These are phyloP conservation scores for Terana coerulea DNA, from an alignment of 768 basidiomycete species.

Conservation along the genomic window DNA sequence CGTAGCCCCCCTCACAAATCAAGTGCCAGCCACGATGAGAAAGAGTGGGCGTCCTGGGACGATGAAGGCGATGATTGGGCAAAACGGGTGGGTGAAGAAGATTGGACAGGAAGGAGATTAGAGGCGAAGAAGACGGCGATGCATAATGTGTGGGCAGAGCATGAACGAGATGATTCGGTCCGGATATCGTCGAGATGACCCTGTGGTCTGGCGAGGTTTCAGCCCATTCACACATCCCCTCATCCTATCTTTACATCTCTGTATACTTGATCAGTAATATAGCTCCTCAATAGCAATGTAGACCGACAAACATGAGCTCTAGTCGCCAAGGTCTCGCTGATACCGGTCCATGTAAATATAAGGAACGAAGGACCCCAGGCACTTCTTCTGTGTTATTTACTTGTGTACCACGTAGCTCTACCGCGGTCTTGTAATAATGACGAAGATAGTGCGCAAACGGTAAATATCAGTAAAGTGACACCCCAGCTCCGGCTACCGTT, in stretches of 20 bases:
- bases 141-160: slow-evolving; percentile 26
- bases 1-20: background rate
- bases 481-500: no score
- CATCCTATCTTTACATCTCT: slow-evolving; percentile 6
- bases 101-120: slow-evolving; percentile 40
- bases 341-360: no score
- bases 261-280: slow-evolving; percentile 6
- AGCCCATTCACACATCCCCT: background rate
- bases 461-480: no score
- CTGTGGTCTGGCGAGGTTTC: background rate
- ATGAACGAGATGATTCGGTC: slow-evolving; percentile 12
- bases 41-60: slow-evolving; percentile 45
- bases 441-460: no score
- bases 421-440: no score
- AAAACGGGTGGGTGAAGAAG: slow-evolving; percentile 42
- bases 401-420: no score
- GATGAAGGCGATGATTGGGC: slow-evolving; percentile 49
- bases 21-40: slow-evolving; percentile 16
- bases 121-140: slow-evolving; percentile 35
- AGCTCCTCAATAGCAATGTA: no score
- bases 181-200: slow-evolving; percentile 5
- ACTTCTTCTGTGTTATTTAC: no score
- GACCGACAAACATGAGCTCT: no score
- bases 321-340: no score
- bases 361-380: no score